Evolutionary conservation across 331 rosid species (phyloP).

Genomic region (Arachis monticola): DNA sequence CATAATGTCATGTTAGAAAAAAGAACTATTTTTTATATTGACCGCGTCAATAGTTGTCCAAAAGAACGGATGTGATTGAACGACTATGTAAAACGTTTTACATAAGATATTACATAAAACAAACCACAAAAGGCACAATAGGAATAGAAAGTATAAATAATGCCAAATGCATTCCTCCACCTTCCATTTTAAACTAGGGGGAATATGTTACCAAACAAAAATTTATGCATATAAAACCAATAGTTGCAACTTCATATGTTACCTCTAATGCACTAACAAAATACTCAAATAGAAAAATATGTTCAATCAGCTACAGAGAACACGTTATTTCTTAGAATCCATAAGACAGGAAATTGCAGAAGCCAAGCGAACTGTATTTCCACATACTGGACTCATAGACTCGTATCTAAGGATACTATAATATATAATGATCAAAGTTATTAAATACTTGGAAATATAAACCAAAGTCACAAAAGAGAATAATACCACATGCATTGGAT

Average conservation of each 20-base stretch:
- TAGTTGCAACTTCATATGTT: not conserved
- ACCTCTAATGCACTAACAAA: not conserved
- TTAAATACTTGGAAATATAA: not conserved
- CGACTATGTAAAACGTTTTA: too few species aligned
- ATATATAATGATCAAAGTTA: not conserved
- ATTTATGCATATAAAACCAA: not conserved
- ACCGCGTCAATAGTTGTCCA: too few species aligned
- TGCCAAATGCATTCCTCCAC: not conserved
- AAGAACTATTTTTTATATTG: too few species aligned
- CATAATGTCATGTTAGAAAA: too few species aligned
- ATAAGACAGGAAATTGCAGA: not conserved
- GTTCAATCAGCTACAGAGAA: not conserved
- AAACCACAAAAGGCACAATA: not conserved
- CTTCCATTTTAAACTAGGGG: not conserved
- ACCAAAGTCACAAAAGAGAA: not conserved
- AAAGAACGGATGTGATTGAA: too few species aligned
- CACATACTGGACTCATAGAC: not conserved
- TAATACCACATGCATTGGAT: conserved; percentile 69
- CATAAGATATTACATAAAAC: too few species aligned
- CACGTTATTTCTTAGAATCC: not conserved
- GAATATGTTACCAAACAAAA: not conserved
- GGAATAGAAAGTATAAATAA: not conserved
- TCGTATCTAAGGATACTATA: not conserved
- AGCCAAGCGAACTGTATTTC: not conserved
- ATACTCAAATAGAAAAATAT: not conserved